A percentile compares a stretch with the other conserved stretches of the same genome.
These are phyloP conservation scores for Debaryomyces fabryi DNA, from an alignment of 1,139 yeast species.

Conservation along the genomic window DNA sequence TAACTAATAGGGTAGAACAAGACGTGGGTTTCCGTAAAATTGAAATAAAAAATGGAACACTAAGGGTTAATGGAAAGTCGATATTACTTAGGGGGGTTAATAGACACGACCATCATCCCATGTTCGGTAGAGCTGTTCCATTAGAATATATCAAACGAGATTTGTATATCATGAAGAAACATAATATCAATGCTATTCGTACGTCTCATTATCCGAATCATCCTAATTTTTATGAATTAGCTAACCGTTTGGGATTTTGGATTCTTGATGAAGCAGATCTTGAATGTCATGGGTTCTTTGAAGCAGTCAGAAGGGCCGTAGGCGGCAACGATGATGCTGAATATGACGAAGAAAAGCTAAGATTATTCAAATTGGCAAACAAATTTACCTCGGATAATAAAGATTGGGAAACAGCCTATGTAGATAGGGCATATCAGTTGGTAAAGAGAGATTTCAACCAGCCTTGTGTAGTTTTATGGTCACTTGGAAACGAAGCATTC, in stretches of 20 bases:
- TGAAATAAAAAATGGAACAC: constrained; percentile 25
- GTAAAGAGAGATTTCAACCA: constrained; percentile 34
- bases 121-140: constrained; percentile 34
- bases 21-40: constrained; percentile 32
- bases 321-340: constrained; percentile 15
- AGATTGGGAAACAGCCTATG: constrained; percentile 31
- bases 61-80: constrained; percentile 29
- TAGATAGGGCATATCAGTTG: constrained; percentile 33
- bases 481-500: constrained; percentile 38
- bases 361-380: constrained; percentile 14
- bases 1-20: constrained; percentile 19
- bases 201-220: constrained; percentile 36
- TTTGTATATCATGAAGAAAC: constrained; percentile 30
- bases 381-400: constrained; percentile 30
- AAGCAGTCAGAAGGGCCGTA: constrained; percentile 16
- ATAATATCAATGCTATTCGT: constrained; percentile 36
- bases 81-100: constrained; percentile 32
- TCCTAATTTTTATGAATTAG: constrained; percentile 18
- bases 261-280: constrained; percentile 39
- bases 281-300: constrained; percentile 38
- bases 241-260: constrained; percentile 32
- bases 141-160: constrained; percentile 29
- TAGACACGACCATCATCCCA: constrained; percentile 36
- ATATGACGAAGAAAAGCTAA: constrained; percentile 11
- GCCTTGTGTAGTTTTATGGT: constrained; percentile 36